Base-by-base conservation (phyloP, 805 yeast species). In the Saturnispora dispora region DNA sequence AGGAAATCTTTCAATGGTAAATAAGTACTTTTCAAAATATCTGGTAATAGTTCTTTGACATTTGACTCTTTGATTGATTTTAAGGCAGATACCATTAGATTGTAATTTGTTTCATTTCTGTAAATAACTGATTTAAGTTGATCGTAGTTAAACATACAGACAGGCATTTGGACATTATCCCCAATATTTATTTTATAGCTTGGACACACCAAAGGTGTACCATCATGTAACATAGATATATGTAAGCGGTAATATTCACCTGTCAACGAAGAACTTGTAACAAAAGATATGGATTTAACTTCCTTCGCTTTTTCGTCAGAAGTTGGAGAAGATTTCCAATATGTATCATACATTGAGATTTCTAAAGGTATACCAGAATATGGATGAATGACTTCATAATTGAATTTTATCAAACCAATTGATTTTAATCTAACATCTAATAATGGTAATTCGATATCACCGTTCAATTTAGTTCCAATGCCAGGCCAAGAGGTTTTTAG, bases 331-430 rank as follows among this genome's bases (percentile, higher is more conserved):
- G 96, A 83, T 67, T 90, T 93, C 99, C 99, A 91, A 68, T 91
- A 91, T 0, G 98, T 91, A 62, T 90, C 97, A 63, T 86, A 89
- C 69, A 88, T 88, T 10, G 95, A 83, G 42, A 95, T 85, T 65
- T 90, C 97, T 53, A 91, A 70, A 4, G 95, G 84, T 0, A 69
- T 70, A 6, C 96, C 97, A 5, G 82, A 74, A 63, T 84, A 93
- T n/a, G 99, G 97, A 64, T 82, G 82, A 47, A 91, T 87, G 3
- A 91, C 78, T 60, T 88, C 90, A 67, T 82, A 88, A 55, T 80
- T 78, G 66, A 90, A 85, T 36, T 76, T 75, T 43, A 91, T 67
- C 53, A 83, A 85, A 13, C 99, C 99, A 53, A 90, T 83, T 52
- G 84, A 81, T 59, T 85, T 81, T 58, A 91, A 70, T 58, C 96